A percentile compares a stretch with the other conserved stretches of the same genome.
Conservation (phyloP, 2,329 filamentous ascomycete genomes). For the Cercospora nicotianae region DNA sequence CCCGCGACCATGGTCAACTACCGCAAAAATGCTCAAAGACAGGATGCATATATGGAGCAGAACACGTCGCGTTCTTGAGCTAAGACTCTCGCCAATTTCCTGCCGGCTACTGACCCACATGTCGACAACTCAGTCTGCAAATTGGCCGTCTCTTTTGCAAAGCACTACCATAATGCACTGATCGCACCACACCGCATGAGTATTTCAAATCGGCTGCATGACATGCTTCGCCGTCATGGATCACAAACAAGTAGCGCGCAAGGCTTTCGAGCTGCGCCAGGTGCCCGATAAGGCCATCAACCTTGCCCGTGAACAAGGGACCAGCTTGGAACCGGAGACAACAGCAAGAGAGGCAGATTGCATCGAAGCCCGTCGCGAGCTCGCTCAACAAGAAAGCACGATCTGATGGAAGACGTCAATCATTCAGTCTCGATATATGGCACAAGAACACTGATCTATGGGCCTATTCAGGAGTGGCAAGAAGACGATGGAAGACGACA, state of each 20-base stretch:
- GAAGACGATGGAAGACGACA: neutral
- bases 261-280: neutral
- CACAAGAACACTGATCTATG: neutral
- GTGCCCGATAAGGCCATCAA: neutral
- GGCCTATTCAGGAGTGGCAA: neutral
- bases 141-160: neutral
- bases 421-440: neutral
- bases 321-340: neutral
- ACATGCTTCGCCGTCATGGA: neutral
- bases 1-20: neutral
- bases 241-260: neutral
- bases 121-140: neutral
- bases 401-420: neutral
- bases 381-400: neutral
- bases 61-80: neutral
- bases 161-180: neutral
- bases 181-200: neutral
- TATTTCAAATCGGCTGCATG: neutral
- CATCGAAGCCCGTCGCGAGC: neutral
- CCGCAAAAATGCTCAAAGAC: neutral
- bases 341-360: neutral
- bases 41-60: neutral
- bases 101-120: neutral
- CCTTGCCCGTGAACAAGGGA: neutral
- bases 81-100: neutral